Base-by-base conservation (phyloP, 2,329 filamentous ascomycete species). In the Magnaporthiopsis incrustans region DNA sequence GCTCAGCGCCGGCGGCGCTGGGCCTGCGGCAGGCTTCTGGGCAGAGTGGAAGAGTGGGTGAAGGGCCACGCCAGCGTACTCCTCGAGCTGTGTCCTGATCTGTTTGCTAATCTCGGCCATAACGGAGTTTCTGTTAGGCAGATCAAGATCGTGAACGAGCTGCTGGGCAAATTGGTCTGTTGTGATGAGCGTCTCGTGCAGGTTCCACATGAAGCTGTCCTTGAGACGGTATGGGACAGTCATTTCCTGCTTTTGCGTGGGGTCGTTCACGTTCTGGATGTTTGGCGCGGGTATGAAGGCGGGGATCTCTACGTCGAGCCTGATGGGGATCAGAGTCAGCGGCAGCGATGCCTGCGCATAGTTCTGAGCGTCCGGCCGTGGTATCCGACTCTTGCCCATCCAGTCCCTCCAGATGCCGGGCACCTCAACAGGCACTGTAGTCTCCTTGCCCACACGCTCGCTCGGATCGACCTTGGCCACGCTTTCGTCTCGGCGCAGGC, bases 171-270 rank as follows among this genome's bases (percentile, higher is more conserved):
- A 99, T 72, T 96, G 90, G 72, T 99, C 95, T 0, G 95, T 96
- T 0, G 95, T 99, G 62, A 93, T 90, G 65, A 97, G 81, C 0
- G 91, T 90, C 78, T 99, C 95, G 76, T 98, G 94, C 18, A 99
- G 82, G 71, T 99, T 99, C 95, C 95, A 99, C 63, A 97, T 78
- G 71, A 99, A 98, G n/a, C 91, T 89, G 71, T 99, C 95, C 71
- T 96, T 92, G 65, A 99, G 81, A 67, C 95, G 87, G 76, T 92
- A 97, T 3, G 91, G 89, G 0, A 92, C 87, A 18, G 92, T 92
- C 66, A 85, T 77, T 67, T 97, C 94, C 64, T 89, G 89, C 64
- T 84, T 82, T 71, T 89, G 88, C 62, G 91, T 80, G 6, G 85
- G 86, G 65, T 96, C 90, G 69, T 88, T 84, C 64, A 87, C 85